Evolutionary conservation across 1,284 basidiomycete species (phyloP).

Genomic region (Cryptococcus hybrid): DNA sequence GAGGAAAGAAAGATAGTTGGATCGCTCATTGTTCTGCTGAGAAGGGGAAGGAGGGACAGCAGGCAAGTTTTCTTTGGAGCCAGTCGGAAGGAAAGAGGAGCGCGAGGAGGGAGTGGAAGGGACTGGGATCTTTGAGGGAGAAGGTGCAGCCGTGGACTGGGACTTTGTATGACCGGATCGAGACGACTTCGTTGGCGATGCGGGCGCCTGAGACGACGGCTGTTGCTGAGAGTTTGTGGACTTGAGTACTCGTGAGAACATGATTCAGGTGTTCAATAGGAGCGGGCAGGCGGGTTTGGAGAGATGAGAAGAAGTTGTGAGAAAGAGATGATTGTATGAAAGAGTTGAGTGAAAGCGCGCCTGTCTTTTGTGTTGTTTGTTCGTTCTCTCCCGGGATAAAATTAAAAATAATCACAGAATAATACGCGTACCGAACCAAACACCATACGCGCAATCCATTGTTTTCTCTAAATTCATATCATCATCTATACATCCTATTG

Average conservation of each 20-base stretch:
- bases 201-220: slow-evolving; percentile 12
- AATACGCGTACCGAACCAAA: slow-evolving; percentile 4
- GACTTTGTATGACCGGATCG: slow-evolving; percentile 23
- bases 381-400: not conserved
- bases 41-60: slow-evolving; percentile 8
- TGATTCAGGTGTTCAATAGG: slow-evolving; percentile 1
- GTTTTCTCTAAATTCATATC: not conserved
- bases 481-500: not conserved
- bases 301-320: not conserved
- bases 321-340: slow-evolving; percentile 1
- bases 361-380: slow-evolving; percentile 5
- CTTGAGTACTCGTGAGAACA: slow-evolving; percentile 41
- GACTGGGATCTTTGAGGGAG: slow-evolving; percentile 41
- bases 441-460: not conserved
- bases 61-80: slow-evolving; percentile 29
- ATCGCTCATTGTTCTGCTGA: slow-evolving; percentile 19
- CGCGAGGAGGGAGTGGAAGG: slow-evolving; percentile 23
- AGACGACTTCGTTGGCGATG: slow-evolving; percentile 25
- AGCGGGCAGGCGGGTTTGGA: not conserved
- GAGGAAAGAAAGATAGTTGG: slow-evolving; percentile 46
- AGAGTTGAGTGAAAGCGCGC: not conserved
- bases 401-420: not conserved
- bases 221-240: slow-evolving; percentile 24
- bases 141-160: slow-evolving; percentile 22
- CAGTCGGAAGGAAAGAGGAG: slow-evolving; percentile 15